Base-by-base conservation (phyloP, 2,329 filamentous ascomycete species). In the Diaporthe longicolla region DNA sequence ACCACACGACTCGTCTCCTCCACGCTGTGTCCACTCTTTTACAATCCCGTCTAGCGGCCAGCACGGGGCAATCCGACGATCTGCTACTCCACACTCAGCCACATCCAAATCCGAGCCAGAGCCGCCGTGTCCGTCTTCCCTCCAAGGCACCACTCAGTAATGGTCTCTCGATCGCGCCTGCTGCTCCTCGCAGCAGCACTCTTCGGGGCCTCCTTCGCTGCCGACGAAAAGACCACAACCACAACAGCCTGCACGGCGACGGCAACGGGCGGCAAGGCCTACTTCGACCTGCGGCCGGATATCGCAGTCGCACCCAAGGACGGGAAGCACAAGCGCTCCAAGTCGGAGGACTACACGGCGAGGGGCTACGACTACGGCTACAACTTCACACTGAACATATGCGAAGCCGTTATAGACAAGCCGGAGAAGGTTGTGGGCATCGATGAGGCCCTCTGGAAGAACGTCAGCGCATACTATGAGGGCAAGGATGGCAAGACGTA, bases 351-450 rank as follows among this genome's bases (percentile, higher is more conserved):
- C 80, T 91, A 91, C 82, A 87, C 90, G 76, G 91, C 93, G 10
- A 89, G 89, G 74, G 94, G 94, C 45, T 93, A 91, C 81, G 94
- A 96, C 83, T 94, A 95, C 78, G 91, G 90, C 76, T 90, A 91
- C 76, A 96, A 96, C 84, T 97, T 97, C 80, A 96, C 94, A 2
- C 81, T 96, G 79, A 97, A 97, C 83, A 92, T 97, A 78, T 97
- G 94, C 84, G 91, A 88, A 48, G 87, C 93, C 1, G 93, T 95
- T n/a, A 88, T 95, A 21, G 90, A 93, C 78, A 85, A 89, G 21
- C 85, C 93, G 26, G 85, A 88, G 57, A 86, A 90, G 76, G 89
- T 93, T 13, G 87, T 89, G 15, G 93, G 92, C n/a, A 82, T 95
- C 4, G 87, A 91, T 58, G 86, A 89, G 82, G 81, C 82, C 72